Evolutionary conservation across 306 rosid species (phyloP), one percentile per base, ranked within the genome.

Genomic region (Pterocarpus santalinus): DNA sequence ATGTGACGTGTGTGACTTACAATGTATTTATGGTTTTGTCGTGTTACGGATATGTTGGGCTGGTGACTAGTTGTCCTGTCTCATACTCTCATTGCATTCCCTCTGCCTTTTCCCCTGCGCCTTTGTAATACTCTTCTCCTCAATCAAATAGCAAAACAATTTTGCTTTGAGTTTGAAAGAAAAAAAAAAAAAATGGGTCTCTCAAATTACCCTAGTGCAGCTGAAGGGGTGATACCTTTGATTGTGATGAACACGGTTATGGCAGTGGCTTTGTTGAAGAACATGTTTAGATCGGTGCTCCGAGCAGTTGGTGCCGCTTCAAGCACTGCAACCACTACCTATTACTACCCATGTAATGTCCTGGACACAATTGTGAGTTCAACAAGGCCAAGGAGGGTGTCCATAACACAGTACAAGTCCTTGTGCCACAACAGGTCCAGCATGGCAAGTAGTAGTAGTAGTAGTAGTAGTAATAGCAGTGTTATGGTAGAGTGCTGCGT

Each of bases 181-280:
- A 32, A 2, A 47, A 8, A 2, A 32, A 2, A 11, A 13, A 17
- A 56, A 12, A 80, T 92, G 98, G 98, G 97, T 47, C 91, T 91
- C 5, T 88, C 94, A 38, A 92, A 84, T 36, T 92, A 90, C n/a
- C 88, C 89, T 0, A 76, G 81, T 73, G 74, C 94, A 41, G 77
- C 85, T 4, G 94, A 90, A 39, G 97, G 92, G 3, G 92, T 92
- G 28, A 51, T 94, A 2, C 93, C 92, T 0, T 78, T 87, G 58
- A 81, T 92, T 4, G 85, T 94, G 70, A 86, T 94, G 85, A 88
- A 92, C 92, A 87, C 91, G 0, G 84, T 94, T 11, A 57, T 91
- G 0, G 88, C 90, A 7, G 78, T 91, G 72, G 85, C 85, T 62
- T 53, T 90, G 32, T 76, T 94, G 69, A 94, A 91, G 86, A 87